Base-by-base conservation (phyloP, 1,284 basidiomycete genomes). In the Psilocybe mexicana region DNA sequence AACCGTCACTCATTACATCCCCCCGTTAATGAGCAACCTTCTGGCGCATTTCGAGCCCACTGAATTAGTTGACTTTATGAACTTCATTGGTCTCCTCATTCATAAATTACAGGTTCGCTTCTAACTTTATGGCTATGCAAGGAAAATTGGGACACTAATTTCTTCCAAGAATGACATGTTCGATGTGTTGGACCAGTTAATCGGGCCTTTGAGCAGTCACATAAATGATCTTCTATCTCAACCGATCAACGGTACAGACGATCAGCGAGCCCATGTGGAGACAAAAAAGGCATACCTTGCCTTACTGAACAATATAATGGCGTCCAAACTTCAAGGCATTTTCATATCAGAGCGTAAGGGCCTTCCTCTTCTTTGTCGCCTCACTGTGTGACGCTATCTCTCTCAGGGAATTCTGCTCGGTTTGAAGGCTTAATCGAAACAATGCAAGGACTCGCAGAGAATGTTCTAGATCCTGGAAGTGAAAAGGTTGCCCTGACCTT, bases 51-150 rank as follows among this genome's bases (percentile, higher is more conserved):
- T 97, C 64, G 95, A 96, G 63, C 89, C 94, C 0, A 85, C 88
- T 6, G 97, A 99, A 74, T 78, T 99, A 59, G 88, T 92, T 44
- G 97, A 99, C 69, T 97, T 99, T 69, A 88, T 99, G 80, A 90
- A 89, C 69, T 99, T 99, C 78, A 89, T 99, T 57, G 88, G 88
- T 6, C 79, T 98, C 23, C 78, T 99, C 58, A 90, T 96, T 60
- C 94, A 97, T 74, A 93, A 93, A 69, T 86, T 99, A 63, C 93
- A 94, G 81, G 94, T 94, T 61, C 64, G 82, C 69, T 33, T 18
- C 12, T 12, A 33, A 62, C 26, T 35, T 25, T 30, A n/a, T 33
- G 42, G 24, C 38, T n/a, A 7, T 18, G 18, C 18, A 47, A 18
- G 42, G 7, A 4, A 33, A 8, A 38, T 33, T 3, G 49, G 4